Percentiles rank a stretch among this genome's conserved stretches.
Evolutionary conservation across 2,329 filamentous ascomycete species (phyloP).

Genomic region (Arthrobotrys conoides): DNA sequence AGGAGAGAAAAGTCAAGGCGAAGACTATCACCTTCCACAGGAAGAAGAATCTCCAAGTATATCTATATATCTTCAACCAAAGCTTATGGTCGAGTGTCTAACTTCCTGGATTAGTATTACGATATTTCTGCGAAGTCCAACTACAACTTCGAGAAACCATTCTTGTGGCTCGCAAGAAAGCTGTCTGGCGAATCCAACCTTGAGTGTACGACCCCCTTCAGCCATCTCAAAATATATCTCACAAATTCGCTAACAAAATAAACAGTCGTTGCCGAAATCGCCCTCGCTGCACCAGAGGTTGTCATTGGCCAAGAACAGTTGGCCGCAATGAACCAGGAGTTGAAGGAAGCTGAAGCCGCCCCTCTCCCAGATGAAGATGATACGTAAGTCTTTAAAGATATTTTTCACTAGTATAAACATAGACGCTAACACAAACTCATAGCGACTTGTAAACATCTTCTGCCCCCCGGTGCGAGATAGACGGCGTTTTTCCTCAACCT

Average conservation of each 20-base stretch:
- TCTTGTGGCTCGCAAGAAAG: conserved; percentile 99
- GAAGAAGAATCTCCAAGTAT: conserved; percentile 96
- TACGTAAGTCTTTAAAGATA: no score
- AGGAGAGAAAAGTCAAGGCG: conserved; percentile 99
- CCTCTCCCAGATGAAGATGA: conserved; percentile 97
- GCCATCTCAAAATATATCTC: conserved; percentile 51
- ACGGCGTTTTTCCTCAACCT: background rate
- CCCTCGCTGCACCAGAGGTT: conserved; percentile 93
- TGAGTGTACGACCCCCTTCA: conserved; percentile 71
- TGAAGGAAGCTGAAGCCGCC: conserved; percentile 82
- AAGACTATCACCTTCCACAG: conserved; percentile 99
- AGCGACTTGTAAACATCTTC: conserved; percentile 64
- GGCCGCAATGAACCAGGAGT: conserved; percentile 87
- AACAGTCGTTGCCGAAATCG: conserved; percentile 91
- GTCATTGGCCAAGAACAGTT: conserved; percentile 87
- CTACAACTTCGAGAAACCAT: conserved; percentile 99
- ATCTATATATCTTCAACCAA: background rate
- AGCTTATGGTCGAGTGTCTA: background rate
- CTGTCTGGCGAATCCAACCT: conserved; percentile 91
- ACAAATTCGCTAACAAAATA: conserved; percentile 9
- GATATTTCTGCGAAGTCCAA: conserved; percentile 99
- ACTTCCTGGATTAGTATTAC: conserved; percentile 77
- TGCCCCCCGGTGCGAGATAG: conserved; percentile 5
- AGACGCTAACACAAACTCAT: conserved; percentile 3
- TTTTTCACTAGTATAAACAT: background rate